A percentile compares a stretch with the other conserved stretches of the same genome.
Evolutionary conservation across 805 yeast genomes (phyloP).

Genomic region (Hanseniaspora singularis): DNA sequence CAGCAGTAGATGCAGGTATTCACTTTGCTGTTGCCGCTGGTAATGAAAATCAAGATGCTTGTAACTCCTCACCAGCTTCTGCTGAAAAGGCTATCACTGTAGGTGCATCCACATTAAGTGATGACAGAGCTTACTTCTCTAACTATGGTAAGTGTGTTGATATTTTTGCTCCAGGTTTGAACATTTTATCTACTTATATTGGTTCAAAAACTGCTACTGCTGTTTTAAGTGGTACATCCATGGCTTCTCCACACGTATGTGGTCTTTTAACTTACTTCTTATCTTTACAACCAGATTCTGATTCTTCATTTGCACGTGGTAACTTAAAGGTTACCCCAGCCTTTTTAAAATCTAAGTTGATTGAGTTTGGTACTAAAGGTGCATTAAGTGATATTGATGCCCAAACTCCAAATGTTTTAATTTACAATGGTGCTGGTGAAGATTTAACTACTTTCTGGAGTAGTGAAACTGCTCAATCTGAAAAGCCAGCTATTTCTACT

Average conservation of each 20-base stretch:
- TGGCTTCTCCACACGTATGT: slow-evolving; percentile 95
- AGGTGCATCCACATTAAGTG: slow-evolving; percentile 85
- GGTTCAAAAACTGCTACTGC: slow-evolving; percentile 70
- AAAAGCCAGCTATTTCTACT: neutral
- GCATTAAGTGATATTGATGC: slow-evolving; percentile 50
- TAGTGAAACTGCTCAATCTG: slow-evolving; percentile 14
- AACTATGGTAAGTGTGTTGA: slow-evolving; percentile 94
- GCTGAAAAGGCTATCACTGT: slow-evolving; percentile 79
- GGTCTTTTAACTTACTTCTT: slow-evolving; percentile 84
- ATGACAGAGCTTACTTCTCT: slow-evolving; percentile 86
- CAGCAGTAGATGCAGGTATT: slow-evolving; percentile 78
- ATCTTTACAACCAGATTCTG: slow-evolving; percentile 68
- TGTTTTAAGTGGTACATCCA: slow-evolving; percentile 85
- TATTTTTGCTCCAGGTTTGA: slow-evolving; percentile 91
- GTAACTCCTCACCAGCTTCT: slow-evolving; percentile 83
- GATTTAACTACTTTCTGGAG: slow-evolving; percentile 56
- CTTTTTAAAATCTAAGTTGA: slow-evolving; percentile 63
- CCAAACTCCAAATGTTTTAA: slow-evolving; percentile 66
- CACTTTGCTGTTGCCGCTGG: slow-evolving; percentile 96
- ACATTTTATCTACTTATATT: slow-evolving; percentile 71
- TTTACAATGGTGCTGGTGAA: slow-evolving; percentile 73
- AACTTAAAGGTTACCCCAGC: slow-evolving; percentile 47
- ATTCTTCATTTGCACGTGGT: slow-evolving; percentile 48
- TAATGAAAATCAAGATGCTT: slow-evolving; percentile 86
- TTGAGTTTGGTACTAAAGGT: slow-evolving; percentile 54